phyloP scores from a whole-genome alignment of 2,329 filamentous ascomycete species.

The Colletotrichum sp. region DNA sequence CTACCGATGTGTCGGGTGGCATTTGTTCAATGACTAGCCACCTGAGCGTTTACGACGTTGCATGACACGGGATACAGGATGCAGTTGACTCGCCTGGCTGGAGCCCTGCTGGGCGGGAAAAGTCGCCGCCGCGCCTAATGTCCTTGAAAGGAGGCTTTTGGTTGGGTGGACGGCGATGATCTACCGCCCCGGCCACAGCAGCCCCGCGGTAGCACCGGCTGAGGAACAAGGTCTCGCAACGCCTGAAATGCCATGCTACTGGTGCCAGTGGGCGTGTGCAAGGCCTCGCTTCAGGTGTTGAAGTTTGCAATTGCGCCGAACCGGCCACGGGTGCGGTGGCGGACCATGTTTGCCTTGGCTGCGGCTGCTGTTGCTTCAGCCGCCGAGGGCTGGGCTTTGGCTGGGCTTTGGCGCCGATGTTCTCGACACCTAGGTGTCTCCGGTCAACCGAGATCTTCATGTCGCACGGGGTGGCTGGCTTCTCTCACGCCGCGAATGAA shows the following conservation, averaged over 20 bases:
- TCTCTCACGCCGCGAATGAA: not conserved
- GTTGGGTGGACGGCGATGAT: slow-evolving; percentile 4
- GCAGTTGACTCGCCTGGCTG: not conserved
- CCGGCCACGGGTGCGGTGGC: not conserved
- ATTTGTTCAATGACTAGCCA: not conserved
- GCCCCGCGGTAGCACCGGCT: not conserved
- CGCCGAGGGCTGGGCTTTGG: not conserved
- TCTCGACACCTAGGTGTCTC: slow-evolving; percentile 4
- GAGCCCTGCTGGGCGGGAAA: not conserved
- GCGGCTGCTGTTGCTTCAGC: not conserved
- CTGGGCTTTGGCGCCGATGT: not conserved
- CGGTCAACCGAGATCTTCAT: slow-evolving; percentile 9
- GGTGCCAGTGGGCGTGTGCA: not conserved
- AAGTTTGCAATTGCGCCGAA: slow-evolving; percentile 13
- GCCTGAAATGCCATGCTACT: not conserved
- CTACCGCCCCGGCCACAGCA: not conserved
- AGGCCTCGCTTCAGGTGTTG: not conserved
- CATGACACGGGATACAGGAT: not conserved
- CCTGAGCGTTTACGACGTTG: not conserved
- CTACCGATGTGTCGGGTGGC: not conserved
- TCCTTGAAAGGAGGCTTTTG: not conserved
- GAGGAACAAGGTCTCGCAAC: not conserved
- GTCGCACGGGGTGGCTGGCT: not conserved
- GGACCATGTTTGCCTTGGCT: not conserved
- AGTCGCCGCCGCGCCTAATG: not conserved